Base-by-base conservation (phyloP, 768 basidiomycete genomes). In the Naganishia kalamii region DNA sequence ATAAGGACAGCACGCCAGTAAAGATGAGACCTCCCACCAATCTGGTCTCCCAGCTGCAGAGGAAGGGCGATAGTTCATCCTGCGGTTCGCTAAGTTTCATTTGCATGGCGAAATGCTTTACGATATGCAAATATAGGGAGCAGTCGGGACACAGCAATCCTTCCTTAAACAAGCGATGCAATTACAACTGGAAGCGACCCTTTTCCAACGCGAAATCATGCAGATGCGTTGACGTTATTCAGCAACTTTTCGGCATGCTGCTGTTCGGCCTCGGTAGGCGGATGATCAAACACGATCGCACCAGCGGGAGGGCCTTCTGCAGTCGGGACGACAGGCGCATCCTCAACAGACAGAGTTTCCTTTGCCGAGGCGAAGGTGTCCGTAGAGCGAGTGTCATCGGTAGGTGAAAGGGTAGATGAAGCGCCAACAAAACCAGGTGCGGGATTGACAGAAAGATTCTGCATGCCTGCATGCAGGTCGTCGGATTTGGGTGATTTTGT, bases 231-330 rank as follows among this genome's bases (percentile, higher is more conserved):
- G 23, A 23, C 4, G 13, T n/a, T 21, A 12, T 15, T 23, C 6
- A 19, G 10, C 54, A 67, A 30, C 19, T 25, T 47, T 23, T 62
- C 41, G 13, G 70, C 74, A 27, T 68, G 52, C 49, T 52, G 37
- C 66, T 69, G 68, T 63, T 77, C 76, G 37, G 63, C 60, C 35
- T 70, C 52, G 10, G 63, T 68, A 0, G 76, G 76, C 37, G 72
- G 72, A 60, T 77, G 76, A 65, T 77, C 76, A 63, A 77, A 77
- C 10, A 73, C 72, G 8, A 73, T 67, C 3, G 73, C 70, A 2
- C 73, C 73, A 12, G 57, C 61, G 10, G 76, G 76, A 21, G 74
- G 69, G n/a, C 76, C 76, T 17, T 74, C 70, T 7, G 67, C 69
- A 35, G 73, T 76, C 44, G 57, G 62, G n/a, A 65, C 43, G 13